These are phyloP conservation scores for Aegilops sharonensis DNA, from an alignment of 176 grass and related monocot species.

Conservation along the genomic window DNA sequence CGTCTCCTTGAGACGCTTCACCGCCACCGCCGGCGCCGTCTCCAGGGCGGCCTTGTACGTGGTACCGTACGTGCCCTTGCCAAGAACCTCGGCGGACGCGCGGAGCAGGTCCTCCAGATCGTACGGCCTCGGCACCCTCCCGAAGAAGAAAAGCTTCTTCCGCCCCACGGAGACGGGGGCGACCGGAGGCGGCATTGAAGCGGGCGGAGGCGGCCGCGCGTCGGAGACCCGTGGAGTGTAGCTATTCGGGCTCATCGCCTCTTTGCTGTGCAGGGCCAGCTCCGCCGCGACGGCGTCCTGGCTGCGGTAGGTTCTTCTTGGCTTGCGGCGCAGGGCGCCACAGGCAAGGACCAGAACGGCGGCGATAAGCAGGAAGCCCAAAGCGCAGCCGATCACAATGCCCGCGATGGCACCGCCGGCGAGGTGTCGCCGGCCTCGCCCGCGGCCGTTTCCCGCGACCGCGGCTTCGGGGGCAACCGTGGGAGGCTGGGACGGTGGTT, in stretches of 20 bases:
- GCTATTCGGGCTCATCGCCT: constrained; percentile 52
- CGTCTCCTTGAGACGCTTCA: constrained; percentile 75
- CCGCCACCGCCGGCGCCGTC: constrained; percentile 45
- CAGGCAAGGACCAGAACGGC: constrained; percentile 40
- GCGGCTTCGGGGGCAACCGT: not conserved
- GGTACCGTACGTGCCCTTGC: constrained; percentile 80
- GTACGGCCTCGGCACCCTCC: constrained; percentile 58
- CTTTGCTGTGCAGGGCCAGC: constrained; percentile 55
- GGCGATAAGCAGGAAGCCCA: constrained; percentile 37
- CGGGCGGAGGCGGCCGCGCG: constrained; percentile 18
- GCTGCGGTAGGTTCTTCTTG: constrained; percentile 18
- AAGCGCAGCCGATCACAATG: constrained; percentile 49
- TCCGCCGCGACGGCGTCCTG: constrained; percentile 50
- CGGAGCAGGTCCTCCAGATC: constrained; percentile 80
- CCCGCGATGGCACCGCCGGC: constrained; percentile 57
- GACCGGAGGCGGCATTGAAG: not conserved
- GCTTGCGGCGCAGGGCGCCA: constrained; percentile 5
- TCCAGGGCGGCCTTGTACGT: constrained; percentile 83
- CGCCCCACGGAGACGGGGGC: not conserved
- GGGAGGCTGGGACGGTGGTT: constrained; percentile 30
- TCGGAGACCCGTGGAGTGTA: constrained; percentile 27
- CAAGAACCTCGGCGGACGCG: constrained; percentile 81
- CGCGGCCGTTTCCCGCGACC: not conserved
- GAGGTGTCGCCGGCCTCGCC: constrained; percentile 19
- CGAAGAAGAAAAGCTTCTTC: constrained; percentile 79